Evolutionary conservation across 2,329 filamentous ascomycete genomes (phyloP), one percentile per base, ranked within the genome.

Genomic region (Xylariaceae sp.): DNA sequence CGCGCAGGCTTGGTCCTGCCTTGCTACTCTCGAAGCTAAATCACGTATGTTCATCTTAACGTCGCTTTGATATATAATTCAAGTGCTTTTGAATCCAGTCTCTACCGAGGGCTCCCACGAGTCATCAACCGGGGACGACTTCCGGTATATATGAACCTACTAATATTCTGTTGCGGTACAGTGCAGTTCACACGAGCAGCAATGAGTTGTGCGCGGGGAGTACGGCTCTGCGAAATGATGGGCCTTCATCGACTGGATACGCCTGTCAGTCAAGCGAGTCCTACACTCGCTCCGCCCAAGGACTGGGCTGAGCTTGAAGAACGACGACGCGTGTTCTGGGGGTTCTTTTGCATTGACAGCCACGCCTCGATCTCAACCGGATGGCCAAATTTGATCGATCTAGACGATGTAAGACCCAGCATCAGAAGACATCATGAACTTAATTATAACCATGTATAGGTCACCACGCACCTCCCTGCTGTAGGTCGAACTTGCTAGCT

Each of bases 281-380:
- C 89, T 44, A 85, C 84, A 35, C 61, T 96, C 6, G 73, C 80
- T 3, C 84, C 88, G 1, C 75, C 89, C 0, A 79, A 77, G 55
- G 87, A 89, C 59, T 95, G 88, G 88, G 82, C 80, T 1, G 92
- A 96, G 58, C 71, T 77, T 25, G 85, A 88, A 64, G 91, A 97
- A 65, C 77, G 91, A 41, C 77, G 92, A 47, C 77, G 92, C 54
- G 83, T 86, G 0, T 95, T 95, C 56, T 96, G 92, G 92, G 80
- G 84, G 53, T 77, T 83, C 1, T 96, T 92, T 59, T 86, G 83
- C 54, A 76, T 87, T 34, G 91, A 96, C 63, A 79, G 87, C 21
- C 94, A 94, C 66, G 85, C 88, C 2, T 89, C 86, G 57, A 87
- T 95, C 41, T 89, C 88, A 11, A 95, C 90, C 4, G 91, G 91